Conservation (phyloP, 768 basidiomycete species). For the Hemileccinum rubropunctum region DNA sequence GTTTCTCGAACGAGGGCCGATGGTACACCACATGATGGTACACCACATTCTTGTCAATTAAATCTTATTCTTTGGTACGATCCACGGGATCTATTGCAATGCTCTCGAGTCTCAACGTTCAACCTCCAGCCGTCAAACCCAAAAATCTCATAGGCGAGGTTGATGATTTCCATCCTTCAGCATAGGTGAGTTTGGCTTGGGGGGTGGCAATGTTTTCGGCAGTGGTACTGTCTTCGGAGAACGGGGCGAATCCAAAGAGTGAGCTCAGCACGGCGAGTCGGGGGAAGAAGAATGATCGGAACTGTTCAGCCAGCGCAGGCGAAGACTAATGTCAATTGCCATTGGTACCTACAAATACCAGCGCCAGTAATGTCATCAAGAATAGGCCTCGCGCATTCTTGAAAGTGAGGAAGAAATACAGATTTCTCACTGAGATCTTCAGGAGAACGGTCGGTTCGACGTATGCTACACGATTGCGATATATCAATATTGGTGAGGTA, state of each 20-base stretch:
- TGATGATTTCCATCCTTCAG: slow-evolving; percentile 99
- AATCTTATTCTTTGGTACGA: slow-evolving; percentile 63
- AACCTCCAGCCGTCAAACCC: slow-evolving; percentile 98
- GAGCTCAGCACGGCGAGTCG: neutral
- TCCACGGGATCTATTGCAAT: slow-evolving; percentile 81
- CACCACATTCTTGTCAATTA: slow-evolving; percentile 62
- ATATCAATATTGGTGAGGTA: too few relatives aligned
- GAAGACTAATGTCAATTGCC: too few relatives aligned
- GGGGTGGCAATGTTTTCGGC: slow-evolving; percentile 57
- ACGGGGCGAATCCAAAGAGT: slow-evolving; percentile 4
- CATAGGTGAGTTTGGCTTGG: slow-evolving; percentile 86
- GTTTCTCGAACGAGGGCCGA: slow-evolving; percentile 64
- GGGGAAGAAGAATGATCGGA: slow-evolving; percentile 7
- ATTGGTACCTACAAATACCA: too few relatives aligned
- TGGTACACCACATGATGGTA: slow-evolving; percentile 72
- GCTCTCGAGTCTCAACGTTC: slow-evolving; percentile 63
- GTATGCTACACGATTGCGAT: too few relatives aligned
- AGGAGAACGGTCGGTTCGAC: too few relatives aligned
- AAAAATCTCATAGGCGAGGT: slow-evolving; percentile 97
- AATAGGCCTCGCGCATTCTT: too few relatives aligned
- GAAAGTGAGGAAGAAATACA: too few relatives aligned
- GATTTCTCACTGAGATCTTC: too few relatives aligned
- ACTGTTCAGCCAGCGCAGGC: too few relatives aligned
- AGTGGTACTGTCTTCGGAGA: slow-evolving; percentile 61
- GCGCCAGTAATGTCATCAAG: too few relatives aligned